phyloP scores from a whole-genome alignment of 805 yeast genomes.

The Dipodascopsis uninucleata region DNA sequence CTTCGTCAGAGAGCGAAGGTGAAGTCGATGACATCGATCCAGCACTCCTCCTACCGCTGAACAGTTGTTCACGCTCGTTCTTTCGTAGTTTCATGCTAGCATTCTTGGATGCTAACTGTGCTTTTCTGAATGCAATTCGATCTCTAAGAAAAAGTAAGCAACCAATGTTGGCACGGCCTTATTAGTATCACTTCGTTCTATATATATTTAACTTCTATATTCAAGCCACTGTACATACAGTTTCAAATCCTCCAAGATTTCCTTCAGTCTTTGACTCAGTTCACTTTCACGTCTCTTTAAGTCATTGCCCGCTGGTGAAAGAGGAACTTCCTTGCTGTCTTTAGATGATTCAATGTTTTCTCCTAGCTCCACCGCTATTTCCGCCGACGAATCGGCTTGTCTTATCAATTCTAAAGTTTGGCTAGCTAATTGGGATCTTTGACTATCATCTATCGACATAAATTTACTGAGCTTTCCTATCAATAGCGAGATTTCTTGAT shows the following conservation, averaged over 20 bases:
- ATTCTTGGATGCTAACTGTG: conserved; percentile 26
- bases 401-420: conserved; percentile 13
- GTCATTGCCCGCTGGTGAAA: neutral
- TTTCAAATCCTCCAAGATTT: conserved; percentile 15
- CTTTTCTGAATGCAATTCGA: conserved; percentile 26
- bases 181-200: neutral
- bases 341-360: conserved; percentile 1
- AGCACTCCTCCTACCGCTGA: conserved; percentile 3
- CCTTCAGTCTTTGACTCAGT: conserved; percentile 4
- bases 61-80: conserved; percentile 10
- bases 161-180: neutral
- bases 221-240: conserved; percentile 5
- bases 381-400: conserved; percentile 15
- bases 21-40: neutral
- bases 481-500: conserved; percentile 4
- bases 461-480: conserved; percentile 6
- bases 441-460: conserved; percentile 10
- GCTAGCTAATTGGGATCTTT: conserved; percentile 13
- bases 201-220: neutral
- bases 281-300: neutral
- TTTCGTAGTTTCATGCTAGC: conserved; percentile 6
- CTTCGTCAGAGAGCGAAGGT: neutral
- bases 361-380: conserved; percentile 10
- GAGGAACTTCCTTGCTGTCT: neutral
- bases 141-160: conserved; percentile 9